phyloP scores from a whole-genome alignment of 2,329 filamentous ascomycete genomes.

The Penicillium sp. region DNA sequence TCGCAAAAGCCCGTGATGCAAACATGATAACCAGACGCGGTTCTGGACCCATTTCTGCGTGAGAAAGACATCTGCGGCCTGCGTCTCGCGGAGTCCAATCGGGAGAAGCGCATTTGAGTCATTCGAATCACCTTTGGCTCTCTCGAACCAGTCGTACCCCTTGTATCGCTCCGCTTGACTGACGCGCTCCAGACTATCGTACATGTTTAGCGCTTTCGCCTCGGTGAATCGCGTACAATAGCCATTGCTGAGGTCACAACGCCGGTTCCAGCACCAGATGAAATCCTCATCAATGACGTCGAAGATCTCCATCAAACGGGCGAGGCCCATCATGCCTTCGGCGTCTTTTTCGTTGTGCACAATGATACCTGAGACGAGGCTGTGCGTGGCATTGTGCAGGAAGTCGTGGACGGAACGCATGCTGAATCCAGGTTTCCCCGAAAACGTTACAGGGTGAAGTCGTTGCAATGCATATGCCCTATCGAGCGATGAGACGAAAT shows the following conservation, averaged over 20 bases:
- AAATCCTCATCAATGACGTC: conserved; percentile 42
- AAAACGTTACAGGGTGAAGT: conserved; percentile 39
- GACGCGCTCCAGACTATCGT: conserved; percentile 29
- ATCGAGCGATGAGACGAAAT: background rate
- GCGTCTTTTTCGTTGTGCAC: conserved; percentile 41
- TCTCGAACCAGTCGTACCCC: conserved; percentile 37
- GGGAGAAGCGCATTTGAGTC: conserved; percentile 20
- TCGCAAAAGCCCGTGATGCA: conserved; percentile 35
- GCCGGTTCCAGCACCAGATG: conserved; percentile 40
- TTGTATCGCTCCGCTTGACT: conserved; percentile 31
- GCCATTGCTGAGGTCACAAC: conserved; percentile 55
- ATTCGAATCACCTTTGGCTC: conserved; percentile 20
- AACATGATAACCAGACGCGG: conserved; percentile 38
- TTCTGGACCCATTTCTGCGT: conserved; percentile 43
- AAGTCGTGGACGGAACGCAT: conserved; percentile 39
- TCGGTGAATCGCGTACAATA: conserved; percentile 62
- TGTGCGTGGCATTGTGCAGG: conserved; percentile 31
- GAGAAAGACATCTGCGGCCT: conserved; percentile 39
- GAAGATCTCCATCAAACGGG: conserved; percentile 41
- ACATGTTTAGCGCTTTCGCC: conserved; percentile 47
- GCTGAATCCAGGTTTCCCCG: conserved; percentile 35
- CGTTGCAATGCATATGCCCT: conserved; percentile 41
- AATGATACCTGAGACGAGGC: conserved; percentile 36
- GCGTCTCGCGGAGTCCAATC: conserved; percentile 32
- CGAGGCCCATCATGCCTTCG: conserved; percentile 39